Base-by-base conservation (phyloP, 2,329 filamentous ascomycete species). In the Scopulariopsis brevicaulis region DNA sequence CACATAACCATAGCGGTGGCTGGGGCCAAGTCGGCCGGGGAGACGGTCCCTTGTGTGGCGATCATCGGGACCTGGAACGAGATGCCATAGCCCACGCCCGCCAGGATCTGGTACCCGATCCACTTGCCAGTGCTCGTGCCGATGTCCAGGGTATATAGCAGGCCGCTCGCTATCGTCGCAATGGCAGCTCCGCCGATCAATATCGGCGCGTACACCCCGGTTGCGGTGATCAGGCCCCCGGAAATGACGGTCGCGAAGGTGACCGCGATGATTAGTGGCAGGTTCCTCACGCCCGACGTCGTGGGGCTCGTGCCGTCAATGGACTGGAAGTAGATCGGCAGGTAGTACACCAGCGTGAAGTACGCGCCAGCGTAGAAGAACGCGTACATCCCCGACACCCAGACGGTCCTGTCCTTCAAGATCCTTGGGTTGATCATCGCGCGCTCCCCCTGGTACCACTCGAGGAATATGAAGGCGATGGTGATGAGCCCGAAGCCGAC, bases 41-140 rank as follows among this genome's bases (percentile, higher is more conserved):
- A 60, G 3, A 74, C 68, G 12, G 70, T 68, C 4, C 69, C 71
- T 62, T 79, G 77, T 4, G 76, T 72, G 25, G 73, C 74, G 59
- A 79, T 77, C 66, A 80, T 77, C 46, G 78, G 77, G 8, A 80
- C 71, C 64, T 81, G 76, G 58, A 76, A 71, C 2, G 68, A 71
- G 7, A 66, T 60, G 14, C 78, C 79, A 59, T 70, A 73, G 3
- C 76, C 78, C 6, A 73, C 65, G n/a, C 79, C 79, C 32, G 70
- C 71, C 2, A 82, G 59, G 15, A 81, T 70, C 66, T 82, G 77
- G 63, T 78, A 82, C 6, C 77, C 78, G 50, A 81, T 77, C 77
- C 78, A 81, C 48, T 70, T 69, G 14, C 67, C 74, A 1, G 70
- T 69, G 3, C 68, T 62, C 4, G 74, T 73, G 55, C 69, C 61